Base-by-base conservation (phyloP, 2,329 filamentous ascomycete genomes). In the Arthrobotrys entomopaga region DNA sequence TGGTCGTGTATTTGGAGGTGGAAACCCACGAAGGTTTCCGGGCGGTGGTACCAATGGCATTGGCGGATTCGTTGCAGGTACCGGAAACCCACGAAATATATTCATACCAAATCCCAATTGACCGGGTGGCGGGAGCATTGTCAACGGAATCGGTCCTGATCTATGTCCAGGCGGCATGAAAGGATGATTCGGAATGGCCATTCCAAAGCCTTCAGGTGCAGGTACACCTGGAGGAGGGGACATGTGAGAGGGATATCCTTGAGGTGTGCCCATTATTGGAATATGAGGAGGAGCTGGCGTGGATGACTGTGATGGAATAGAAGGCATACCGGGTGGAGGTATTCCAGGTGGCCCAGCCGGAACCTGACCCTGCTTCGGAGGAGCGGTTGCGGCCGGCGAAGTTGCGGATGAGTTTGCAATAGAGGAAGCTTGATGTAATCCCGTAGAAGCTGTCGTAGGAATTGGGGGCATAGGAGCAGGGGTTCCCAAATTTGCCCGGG, bases 161-260 rank as follows among this genome's bases (percentile, higher is more conserved):
- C 85, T 78, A 86, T 81, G 34, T 81, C 81, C 54, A 83, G 82
- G 77, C 85, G 85, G 52, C 80, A 83, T 75, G 79, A 81, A 75
- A 79, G 77, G 29, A 78, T 80, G 60, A 85, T 82, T 66, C 86
- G 43, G 29, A 1, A 65, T 42, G n/a, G 65, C 7, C 15, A 67
- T 5, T 26, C 42, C 56, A 20, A 67, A 74, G 54, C 49, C 48
- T 38, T 86, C 67, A 86, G 87, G 69, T 84, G 84, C 78, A 88
- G 87, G 64, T 88, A 86, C 79, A 83, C 84, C 54, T 85, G 84
- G 57, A 83, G 83, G 66, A 84, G 86, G 15, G 89, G 91, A 52
- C 89, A 93, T 76, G 88, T 85, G 56, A 7, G 87, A 86, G 57
- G 87, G 87, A 29, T 84, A 83, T 54, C 84, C 88, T 83, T 86